These are phyloP conservation scores for Stellera chamaejasme DNA, from an alignment of 345 rosid species.

Conservation along the genomic window DNA sequence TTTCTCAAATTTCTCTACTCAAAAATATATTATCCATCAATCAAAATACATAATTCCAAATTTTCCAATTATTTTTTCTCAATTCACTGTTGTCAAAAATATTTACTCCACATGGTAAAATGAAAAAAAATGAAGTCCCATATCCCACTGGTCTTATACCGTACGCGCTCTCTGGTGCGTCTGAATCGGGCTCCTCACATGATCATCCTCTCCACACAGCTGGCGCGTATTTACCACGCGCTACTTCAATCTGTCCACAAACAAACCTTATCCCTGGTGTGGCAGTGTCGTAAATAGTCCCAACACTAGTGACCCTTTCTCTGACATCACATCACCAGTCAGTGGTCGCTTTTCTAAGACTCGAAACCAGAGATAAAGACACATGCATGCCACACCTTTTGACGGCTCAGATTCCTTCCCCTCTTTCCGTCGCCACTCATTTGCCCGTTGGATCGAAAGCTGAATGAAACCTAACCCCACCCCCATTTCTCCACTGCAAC, in stretches of 20 bases:
- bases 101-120: too few species aligned
- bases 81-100: too few species aligned
- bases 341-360: constrained; percentile 9
- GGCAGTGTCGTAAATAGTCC: constrained; percentile 4
- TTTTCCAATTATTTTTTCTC: too few species aligned
- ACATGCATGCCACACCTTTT: constrained; percentile 42
- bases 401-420: constrained; percentile 35
- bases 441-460: constrained; percentile 29
- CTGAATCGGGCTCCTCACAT: constrained; percentile 2
- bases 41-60: too few species aligned
- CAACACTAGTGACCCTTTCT: constrained; percentile 6
- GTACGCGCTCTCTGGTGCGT: not conserved
- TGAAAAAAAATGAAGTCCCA: too few species aligned
- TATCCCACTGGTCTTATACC: not conserved
- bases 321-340: constrained; percentile 8
- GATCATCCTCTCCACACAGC: constrained; percentile 6
- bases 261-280: constrained; percentile 4
- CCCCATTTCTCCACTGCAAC: constrained; percentile 1
- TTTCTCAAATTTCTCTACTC: too few species aligned
- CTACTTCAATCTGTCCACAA: not conserved
- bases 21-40: too few species aligned
- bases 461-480: not conserved
- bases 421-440: constrained; percentile 5
- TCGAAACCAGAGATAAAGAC: constrained; percentile 35
- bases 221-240: not conserved